Evolutionary conservation across 1,284 basidiomycete species (phyloP).

Genomic region (Rhodotorula sp.): DNA sequence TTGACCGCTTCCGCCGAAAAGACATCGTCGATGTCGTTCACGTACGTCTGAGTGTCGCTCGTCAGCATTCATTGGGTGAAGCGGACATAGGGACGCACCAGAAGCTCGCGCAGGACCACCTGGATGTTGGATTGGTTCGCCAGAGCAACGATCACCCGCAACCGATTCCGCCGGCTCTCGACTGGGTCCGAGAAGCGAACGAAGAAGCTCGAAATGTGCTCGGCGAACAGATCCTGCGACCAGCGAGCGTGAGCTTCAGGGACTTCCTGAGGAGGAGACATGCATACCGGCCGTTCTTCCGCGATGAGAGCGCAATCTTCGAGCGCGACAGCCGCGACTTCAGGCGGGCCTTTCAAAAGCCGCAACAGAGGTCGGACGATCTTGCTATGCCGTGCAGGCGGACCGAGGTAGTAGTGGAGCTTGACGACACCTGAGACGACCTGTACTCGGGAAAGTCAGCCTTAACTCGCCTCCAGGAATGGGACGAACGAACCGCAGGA

Average conservation of each 20-base stretch:
- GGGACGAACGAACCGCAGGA: slow-evolving; percentile 63
- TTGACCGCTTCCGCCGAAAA: slow-evolving; percentile 70
- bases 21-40: slow-evolving; percentile 62
- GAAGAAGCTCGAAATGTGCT: slow-evolving; percentile 65
- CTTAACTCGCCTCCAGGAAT: neutral
- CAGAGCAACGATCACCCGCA: slow-evolving; percentile 66
- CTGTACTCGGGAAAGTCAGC: slow-evolving; percentile 49
- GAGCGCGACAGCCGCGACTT: slow-evolving; percentile 70
- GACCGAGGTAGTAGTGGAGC: slow-evolving; percentile 70
- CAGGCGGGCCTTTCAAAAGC: slow-evolving; percentile 58
- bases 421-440: slow-evolving; percentile 72
- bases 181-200: slow-evolving; percentile 59
- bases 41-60: slow-evolving; percentile 61
- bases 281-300: slow-evolving; percentile 54
- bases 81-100: slow-evolving; percentile 54
- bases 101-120: slow-evolving; percentile 72
- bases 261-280: neutral
- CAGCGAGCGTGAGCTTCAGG: neutral
- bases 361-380: slow-evolving; percentile 67
- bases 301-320: slow-evolving; percentile 67
- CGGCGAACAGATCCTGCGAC: slow-evolving; percentile 59
- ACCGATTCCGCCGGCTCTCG: slow-evolving; percentile 58
- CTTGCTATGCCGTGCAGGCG: slow-evolving; percentile 59
- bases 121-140: slow-evolving; percentile 66
- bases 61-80: no score